A percentile compares a stretch with the other conserved stretches of the same genome.
Conservation (phyloP, 495 filamentous ascomycete species). For the Penicillium cinerascens region DNA sequence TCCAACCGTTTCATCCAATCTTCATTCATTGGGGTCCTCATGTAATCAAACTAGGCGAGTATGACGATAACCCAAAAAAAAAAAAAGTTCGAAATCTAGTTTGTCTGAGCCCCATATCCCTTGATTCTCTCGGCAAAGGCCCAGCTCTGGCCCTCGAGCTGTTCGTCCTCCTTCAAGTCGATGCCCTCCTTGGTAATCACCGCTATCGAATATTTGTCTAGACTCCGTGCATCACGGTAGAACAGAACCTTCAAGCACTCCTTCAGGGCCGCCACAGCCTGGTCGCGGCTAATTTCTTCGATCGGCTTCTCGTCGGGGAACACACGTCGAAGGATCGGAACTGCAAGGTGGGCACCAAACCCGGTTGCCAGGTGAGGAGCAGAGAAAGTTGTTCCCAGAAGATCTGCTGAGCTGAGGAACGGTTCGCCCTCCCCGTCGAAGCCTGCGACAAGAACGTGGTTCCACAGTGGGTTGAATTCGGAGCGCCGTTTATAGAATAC, state of each 20-base stretch:
- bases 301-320: slow-evolving; percentile 78
- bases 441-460: slow-evolving; percentile 85
- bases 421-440: slow-evolving; percentile 75
- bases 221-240: slow-evolving; percentile 91
- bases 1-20: background rate
- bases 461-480: slow-evolving; percentile 97
- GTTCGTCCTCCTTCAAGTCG: slow-evolving; percentile 76
- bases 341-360: slow-evolving; percentile 87
- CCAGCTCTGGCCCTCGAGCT: slow-evolving; percentile 85
- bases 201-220: slow-evolving; percentile 88
- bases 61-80: background rate
- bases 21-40: slow-evolving; percentile 7
- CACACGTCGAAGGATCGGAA: slow-evolving; percentile 80
- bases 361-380: slow-evolving; percentile 87
- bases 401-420: slow-evolving; percentile 85
- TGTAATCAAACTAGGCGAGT: slow-evolving; percentile 1
- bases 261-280: slow-evolving; percentile 74
- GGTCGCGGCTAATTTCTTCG: slow-evolving; percentile 65
- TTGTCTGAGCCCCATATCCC: slow-evolving; percentile 69
- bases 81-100: slow-evolving; percentile 30
- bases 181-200: slow-evolving; percentile 78
- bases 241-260: slow-evolving; percentile 98
- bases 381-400: slow-evolving; percentile 88
- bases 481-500: slow-evolving; percentile 91
- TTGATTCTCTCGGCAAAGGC: slow-evolving; percentile 87